Percentiles rank a stretch among this genome's conserved stretches.
Conservation (phyloP, 2,329 filamentous ascomycete genomes). For the Rhynchosporium graminicola region DNA sequence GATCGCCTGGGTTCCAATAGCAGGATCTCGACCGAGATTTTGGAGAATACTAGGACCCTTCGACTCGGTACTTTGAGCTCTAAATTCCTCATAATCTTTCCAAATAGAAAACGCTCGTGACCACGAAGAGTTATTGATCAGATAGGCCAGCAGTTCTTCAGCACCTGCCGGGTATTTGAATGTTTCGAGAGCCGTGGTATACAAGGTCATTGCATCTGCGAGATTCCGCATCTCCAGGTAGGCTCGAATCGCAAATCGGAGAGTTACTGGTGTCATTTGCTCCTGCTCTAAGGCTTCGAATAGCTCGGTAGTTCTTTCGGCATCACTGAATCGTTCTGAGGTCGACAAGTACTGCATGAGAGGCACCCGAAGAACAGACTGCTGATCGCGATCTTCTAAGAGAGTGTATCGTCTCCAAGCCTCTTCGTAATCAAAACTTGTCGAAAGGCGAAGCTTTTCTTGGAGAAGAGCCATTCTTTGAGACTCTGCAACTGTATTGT, state of each 20-base stretch:
- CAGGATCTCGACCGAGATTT: constrained; percentile 21
- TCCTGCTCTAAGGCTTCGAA: constrained; percentile 43
- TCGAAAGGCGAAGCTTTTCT: constrained; percentile 27
- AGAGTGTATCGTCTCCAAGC: constrained; percentile 46
- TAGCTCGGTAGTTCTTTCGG: constrained; percentile 46
- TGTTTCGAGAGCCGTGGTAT: constrained; percentile 26
- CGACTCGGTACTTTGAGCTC: background rate
- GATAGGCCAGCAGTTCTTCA: constrained; percentile 33
- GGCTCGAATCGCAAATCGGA: constrained; percentile 47
- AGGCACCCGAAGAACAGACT: constrained; percentile 28
- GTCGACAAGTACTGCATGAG: constrained; percentile 44
- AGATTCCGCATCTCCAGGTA: constrained; percentile 45
- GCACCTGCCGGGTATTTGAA: constrained; percentile 30
- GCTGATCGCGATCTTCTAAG: constrained; percentile 24
- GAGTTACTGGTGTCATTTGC: constrained; percentile 46
- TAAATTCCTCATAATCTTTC: constrained; percentile 23
- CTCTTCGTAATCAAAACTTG: constrained; percentile 40
- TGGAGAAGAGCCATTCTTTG: constrained; percentile 20
- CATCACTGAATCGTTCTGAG: constrained; percentile 44
- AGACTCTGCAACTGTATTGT: background rate
- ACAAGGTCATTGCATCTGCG: constrained; percentile 40
- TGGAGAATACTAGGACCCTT: constrained; percentile 25
- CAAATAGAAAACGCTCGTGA: constrained; percentile 31
- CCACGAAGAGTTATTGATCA: constrained; percentile 33
- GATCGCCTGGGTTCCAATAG: constrained; percentile 22